Percentiles rank a stretch among this genome's conserved stretches.
Evolutionary conservation across 2,329 filamentous ascomycete genomes (phyloP).

Genomic region (Knoxdaviesia proteae): DNA sequence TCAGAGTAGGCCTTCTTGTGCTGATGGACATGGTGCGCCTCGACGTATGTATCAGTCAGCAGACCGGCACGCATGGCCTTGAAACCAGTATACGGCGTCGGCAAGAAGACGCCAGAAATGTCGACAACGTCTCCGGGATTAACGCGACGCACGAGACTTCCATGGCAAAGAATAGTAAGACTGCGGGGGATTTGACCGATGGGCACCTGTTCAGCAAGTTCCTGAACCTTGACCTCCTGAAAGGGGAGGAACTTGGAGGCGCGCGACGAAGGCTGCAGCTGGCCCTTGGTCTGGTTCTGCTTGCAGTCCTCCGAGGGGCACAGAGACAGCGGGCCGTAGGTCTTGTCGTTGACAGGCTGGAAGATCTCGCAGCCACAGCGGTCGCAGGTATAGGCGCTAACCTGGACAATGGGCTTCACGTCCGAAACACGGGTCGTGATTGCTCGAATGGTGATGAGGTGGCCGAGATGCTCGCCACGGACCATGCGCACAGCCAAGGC

Average conservation of each 20-base stretch:
- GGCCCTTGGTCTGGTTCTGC: slow-evolving; percentile 76
- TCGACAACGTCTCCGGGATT: slow-evolving; percentile 92
- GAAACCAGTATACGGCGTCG: slow-evolving; percentile 97
- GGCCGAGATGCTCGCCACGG: slow-evolving; percentile 76
- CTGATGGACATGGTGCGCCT: slow-evolving; percentile 81
- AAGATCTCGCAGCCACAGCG: slow-evolving; percentile 94
- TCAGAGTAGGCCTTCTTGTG: slow-evolving; percentile 98
- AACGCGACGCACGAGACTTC: slow-evolving; percentile 64
- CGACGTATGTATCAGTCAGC: slow-evolving; percentile 91
- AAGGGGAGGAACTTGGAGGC: slow-evolving; percentile 95
- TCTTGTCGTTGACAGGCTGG: slow-evolving; percentile 80
- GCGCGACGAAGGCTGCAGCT: slow-evolving; percentile 83
- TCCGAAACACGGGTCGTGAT: slow-evolving; percentile 93
- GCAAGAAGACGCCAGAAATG: slow-evolving; percentile 84
- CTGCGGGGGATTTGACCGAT: slow-evolving; percentile 93
- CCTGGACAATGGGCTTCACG: slow-evolving; percentile 92
- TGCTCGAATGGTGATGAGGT: slow-evolving; percentile 81
- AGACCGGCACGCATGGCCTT: slow-evolving; percentile 88
- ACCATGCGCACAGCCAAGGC: slow-evolving; percentile 81
- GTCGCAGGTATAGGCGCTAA: slow-evolving; percentile 96
- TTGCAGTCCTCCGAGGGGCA: slow-evolving; percentile 85
- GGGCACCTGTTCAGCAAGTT: slow-evolving; percentile 97
- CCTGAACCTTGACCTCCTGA: slow-evolving; percentile 96
- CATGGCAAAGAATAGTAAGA: slow-evolving; percentile 75
- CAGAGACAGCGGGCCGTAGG: slow-evolving; percentile 68